Base-by-base conservation (phyloP, 2,329 filamentous ascomycete species). In the Alternaria sp. region DNA sequence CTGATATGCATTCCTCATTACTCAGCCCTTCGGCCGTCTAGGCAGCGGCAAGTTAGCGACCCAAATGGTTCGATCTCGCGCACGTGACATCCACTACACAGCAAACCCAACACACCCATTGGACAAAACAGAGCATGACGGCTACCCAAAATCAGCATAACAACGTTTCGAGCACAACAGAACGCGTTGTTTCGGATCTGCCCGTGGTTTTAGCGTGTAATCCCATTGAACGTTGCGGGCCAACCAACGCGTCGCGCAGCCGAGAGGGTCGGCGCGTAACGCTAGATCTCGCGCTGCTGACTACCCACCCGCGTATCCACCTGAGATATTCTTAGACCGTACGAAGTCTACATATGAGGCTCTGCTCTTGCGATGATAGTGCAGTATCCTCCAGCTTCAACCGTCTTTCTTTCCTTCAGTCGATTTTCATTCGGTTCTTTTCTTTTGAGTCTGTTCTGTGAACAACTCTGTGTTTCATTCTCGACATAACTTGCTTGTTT, bases 221-320 rank as follows among this genome's bases (percentile, higher is more conserved):
- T 19, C 8, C n/a, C 55, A 47, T 60, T 47, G 58, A 60, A 46
- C 49, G 43, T 44, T 55, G 45, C 58, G 25, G 47, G 51, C 70
- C 70, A 72, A 72, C 62, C 64, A 62, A 64, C 52, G 32, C 23
- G 67, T 71, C 32, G 58, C 65, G 65, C 70, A 69, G 66, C 59
- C 61, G 57, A 61, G 59, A 28, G 23, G 60, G 62, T 57, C 32
- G 66, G 70, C 69, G 69, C 69, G 66, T 72, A 70, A 59, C 62
- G 60, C 64, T 59, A 57, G 66, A 57, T 62, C 64, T 70, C 59
- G 61, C 64, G 66, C 64, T 59, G 56, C n/a, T 30, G 32, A 46
- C 60, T 43, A 36, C 30, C 55, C 50, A 61, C 23, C 61, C 57
- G 59, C 59, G 54, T 58, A 64, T 46, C 58, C 56, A 57, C 54